Evolutionary conservation across 805 yeast genomes (phyloP).

Genomic region (Kodamaea sagamina): DNA sequence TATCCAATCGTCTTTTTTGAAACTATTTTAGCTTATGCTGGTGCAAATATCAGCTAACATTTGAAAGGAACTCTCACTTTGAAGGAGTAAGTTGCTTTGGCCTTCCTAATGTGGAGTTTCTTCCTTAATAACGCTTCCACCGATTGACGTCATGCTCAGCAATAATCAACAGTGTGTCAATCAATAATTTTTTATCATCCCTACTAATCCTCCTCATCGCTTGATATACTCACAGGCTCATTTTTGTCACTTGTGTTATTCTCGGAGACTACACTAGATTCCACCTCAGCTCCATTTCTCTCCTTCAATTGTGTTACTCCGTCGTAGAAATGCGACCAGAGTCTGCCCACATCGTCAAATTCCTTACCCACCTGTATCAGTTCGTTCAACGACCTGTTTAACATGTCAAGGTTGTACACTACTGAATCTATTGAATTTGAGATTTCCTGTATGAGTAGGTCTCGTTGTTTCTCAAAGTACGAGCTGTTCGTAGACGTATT

Average conservation of each 20-base stretch:
- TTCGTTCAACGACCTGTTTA: slow-evolving; percentile 67
- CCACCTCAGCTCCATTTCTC: slow-evolving; percentile 1
- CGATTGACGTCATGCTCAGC: too few relatives aligned
- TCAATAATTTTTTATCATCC: too few relatives aligned
- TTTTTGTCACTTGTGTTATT: neutral
- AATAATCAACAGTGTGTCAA: too few relatives aligned
- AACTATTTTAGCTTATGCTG: too few relatives aligned
- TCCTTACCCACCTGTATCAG: slow-evolving; percentile 75
- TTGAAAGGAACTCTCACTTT: too few relatives aligned
- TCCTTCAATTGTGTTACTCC: slow-evolving; percentile 36
- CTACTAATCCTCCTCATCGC: slow-evolving; percentile 9
- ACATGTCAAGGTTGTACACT: slow-evolving; percentile 59
- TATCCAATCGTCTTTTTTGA: too few relatives aligned
- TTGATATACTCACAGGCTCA: slow-evolving; percentile 11
- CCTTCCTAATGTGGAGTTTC: too few relatives aligned
- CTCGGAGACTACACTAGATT: neutral
- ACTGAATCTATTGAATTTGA: slow-evolving; percentile 62
- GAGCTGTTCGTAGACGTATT: slow-evolving; percentile 6
- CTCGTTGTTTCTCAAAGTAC: slow-evolving; percentile 62
- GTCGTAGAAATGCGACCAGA: slow-evolving; percentile 71
- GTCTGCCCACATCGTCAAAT: slow-evolving; percentile 66
- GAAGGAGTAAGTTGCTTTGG: too few relatives aligned
- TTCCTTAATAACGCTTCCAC: too few relatives aligned
- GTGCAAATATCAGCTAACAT: too few relatives aligned
- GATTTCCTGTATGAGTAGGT: slow-evolving; percentile 57